A percentile compares a stretch with the other conserved stretches of the same genome.
These are phyloP conservation scores for Calvatia gigantea DNA, from an alignment of 768 basidiomycete genomes.

Conservation along the genomic window DNA sequence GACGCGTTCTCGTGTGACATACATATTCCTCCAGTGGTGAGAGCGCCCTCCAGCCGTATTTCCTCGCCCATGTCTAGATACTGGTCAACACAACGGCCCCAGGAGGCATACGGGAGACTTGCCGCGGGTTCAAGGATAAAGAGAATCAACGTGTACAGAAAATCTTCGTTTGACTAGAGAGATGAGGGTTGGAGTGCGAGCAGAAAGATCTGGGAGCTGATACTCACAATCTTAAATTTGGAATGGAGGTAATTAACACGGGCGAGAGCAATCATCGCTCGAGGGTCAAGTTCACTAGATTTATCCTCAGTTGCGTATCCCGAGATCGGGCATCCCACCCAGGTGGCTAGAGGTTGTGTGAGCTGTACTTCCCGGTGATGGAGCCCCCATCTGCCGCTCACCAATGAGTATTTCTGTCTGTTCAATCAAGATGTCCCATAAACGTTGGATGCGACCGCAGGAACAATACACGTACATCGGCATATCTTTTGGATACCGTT, in stretches of 20 bases:
- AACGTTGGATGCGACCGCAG: neutral
- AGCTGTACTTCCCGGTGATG: neutral
- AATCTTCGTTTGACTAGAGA: conserved; percentile 28
- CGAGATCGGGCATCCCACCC: conserved; percentile 26
- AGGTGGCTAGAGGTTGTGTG: conserved; percentile 22
- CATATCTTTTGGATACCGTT: conserved; percentile 39
- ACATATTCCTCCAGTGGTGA: conserved; percentile 36
- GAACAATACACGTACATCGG: conserved; percentile 37
- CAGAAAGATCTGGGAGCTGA: neutral
- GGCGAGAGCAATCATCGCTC: conserved; percentile 33
- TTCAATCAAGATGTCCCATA: conserved; percentile 1
- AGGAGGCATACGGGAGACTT: neutral
- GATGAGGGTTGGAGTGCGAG: neutral
- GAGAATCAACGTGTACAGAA: conserved; percentile 27
- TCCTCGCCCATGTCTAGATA: conserved; percentile 9
- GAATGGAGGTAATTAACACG: conserved; percentile 37
- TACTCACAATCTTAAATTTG: conserved; percentile 32
- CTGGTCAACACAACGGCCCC: neutral
- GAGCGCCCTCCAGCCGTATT: conserved; percentile 16
- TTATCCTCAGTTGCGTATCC: conserved; percentile 11
- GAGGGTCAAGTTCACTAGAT: conserved; percentile 24
- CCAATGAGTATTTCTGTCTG: conserved; percentile 45
- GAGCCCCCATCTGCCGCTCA: conserved; percentile 13
- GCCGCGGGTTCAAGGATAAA: conserved; percentile 27
- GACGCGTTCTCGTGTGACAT: neutral